These are phyloP conservation scores for Sporothrix pseudoabietina DNA, from an alignment of 2,329 filamentous ascomycete genomes.

Conservation along the genomic window DNA sequence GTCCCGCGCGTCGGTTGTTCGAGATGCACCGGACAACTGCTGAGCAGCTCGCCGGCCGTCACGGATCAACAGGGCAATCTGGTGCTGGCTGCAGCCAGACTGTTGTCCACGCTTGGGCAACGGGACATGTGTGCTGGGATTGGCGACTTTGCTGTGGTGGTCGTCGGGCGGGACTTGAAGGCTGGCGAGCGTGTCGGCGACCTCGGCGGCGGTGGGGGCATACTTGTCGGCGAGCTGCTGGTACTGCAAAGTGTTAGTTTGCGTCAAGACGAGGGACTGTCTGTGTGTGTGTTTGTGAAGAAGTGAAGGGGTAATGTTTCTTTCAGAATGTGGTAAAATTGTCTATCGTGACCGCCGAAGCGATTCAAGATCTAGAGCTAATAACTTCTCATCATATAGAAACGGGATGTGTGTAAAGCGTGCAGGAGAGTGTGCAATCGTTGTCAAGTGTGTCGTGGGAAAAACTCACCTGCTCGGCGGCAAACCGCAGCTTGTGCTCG, in stretches of 20 bases:
- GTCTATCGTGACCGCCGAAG: conserved; percentile 64
- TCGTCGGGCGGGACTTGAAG: conserved; percentile 64
- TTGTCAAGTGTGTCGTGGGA: neutral
- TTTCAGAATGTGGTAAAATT: conserved; percentile 51
- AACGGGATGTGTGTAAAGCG: conserved; percentile 15
- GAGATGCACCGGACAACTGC: conserved; percentile 45
- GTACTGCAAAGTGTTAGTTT: conserved; percentile 49
- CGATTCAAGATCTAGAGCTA: conserved; percentile 89
- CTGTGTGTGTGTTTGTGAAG: neutral
- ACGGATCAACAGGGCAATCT: conserved; percentile 64
- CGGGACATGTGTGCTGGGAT: conserved; percentile 56
- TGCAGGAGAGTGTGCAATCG: neutral
- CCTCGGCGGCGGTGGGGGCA: conserved; percentile 65
- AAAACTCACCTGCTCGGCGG: conserved; percentile 63
- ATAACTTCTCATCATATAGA: conserved; percentile 52
- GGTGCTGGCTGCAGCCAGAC: conserved; percentile 53
- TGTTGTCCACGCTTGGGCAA: conserved; percentile 53
- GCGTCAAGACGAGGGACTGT: neutral
- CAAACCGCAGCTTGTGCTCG: conserved; percentile 67
- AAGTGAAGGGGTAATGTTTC: conserved; percentile 33
- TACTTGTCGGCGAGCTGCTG: conserved; percentile 68
- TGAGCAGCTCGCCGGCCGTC: conserved; percentile 63
- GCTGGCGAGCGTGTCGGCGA: conserved; percentile 67
- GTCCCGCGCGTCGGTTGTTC: neutral
- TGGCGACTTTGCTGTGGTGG: conserved; percentile 45